These are phyloP conservation scores for Trichoderma erinaceum DNA, from an alignment of 495 filamentous ascomycete genomes.

Conservation along the genomic window DNA sequence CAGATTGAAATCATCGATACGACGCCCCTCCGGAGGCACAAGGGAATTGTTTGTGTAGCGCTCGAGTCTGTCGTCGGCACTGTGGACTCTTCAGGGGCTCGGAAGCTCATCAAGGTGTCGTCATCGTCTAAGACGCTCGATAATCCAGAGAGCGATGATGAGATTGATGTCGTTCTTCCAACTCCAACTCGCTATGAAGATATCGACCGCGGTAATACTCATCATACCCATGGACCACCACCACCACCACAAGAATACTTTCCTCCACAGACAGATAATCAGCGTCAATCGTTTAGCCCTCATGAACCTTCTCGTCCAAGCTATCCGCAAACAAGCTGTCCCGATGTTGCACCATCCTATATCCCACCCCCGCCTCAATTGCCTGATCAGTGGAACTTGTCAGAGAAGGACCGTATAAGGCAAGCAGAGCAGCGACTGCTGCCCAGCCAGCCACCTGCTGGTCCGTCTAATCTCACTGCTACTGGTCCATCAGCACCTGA, in stretches of 20 bases:
- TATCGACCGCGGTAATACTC: neutral
- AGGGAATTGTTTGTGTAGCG: slow-evolving; percentile 73
- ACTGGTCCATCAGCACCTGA: slow-evolving; percentile 35
- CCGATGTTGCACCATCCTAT: slow-evolving; percentile 30
- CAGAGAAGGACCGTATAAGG: slow-evolving; percentile 64
- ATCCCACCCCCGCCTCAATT: slow-evolving; percentile 48
- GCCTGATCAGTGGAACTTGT: slow-evolving; percentile 46
- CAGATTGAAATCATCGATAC: slow-evolving; percentile 95
- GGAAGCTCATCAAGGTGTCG: neutral
- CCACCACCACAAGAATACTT: slow-evolving; percentile 23
- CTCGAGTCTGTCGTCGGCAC: slow-evolving; percentile 90
- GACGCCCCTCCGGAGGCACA: slow-evolving; percentile 75
- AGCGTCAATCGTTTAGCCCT: neutral
- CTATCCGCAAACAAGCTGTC: neutral
- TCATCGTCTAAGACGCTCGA: slow-evolving; percentile 14
- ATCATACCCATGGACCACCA: neutral
- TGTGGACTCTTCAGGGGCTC: slow-evolving; percentile 58
- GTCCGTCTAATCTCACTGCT: slow-evolving; percentile 35
- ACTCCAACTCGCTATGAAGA: neutral
- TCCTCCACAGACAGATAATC: slow-evolving; percentile 7
- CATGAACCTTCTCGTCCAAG: neutral
- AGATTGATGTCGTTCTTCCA: neutral
- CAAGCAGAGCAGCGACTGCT: slow-evolving; percentile 62
- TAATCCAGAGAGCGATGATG: slow-evolving; percentile 5
- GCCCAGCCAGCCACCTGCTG: slow-evolving; percentile 62